Percentiles rank a stretch among this genome's conserved stretches.
These are phyloP conservation scores for Xylariales sp. DNA, from an alignment of 2,329 filamentous ascomycete genomes.

Conservation along the genomic window DNA sequence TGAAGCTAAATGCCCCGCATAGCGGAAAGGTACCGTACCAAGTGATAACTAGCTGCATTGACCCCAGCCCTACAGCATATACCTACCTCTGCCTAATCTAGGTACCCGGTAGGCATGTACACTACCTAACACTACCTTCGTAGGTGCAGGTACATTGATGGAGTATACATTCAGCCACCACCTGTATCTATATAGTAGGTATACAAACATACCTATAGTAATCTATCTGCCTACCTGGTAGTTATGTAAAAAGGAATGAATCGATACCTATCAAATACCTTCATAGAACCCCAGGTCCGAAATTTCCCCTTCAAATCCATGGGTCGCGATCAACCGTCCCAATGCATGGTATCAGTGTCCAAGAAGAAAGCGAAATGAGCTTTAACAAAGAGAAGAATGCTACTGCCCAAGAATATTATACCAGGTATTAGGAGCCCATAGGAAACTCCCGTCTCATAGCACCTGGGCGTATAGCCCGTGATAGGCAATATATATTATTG, in stretches of 20 bases:
- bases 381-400: background rate
- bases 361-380: background rate
- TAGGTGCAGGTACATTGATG: too few relatives aligned
- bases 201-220: too few relatives aligned
- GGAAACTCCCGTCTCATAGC: background rate
- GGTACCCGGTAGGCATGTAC: too few relatives aligned
- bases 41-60: too few relatives aligned
- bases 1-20: slow-evolving; percentile 35
- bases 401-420: background rate
- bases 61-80: too few relatives aligned
- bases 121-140: too few relatives aligned
- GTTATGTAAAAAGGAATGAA: background rate
- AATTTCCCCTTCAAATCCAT: background rate
- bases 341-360: background rate
- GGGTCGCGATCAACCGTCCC: background rate
- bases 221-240: too few relatives aligned
- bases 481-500: background rate
- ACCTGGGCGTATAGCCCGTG: background rate
- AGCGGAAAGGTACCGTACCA: slow-evolving; percentile 27
- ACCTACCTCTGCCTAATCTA: too few relatives aligned
- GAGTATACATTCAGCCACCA: too few relatives aligned
- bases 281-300: background rate
- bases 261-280: background rate
- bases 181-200: too few relatives aligned
- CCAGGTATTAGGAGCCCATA: background rate